Evolutionary conservation across 805 yeast species (phyloP).

Genomic region (Starmerella bacillaris): DNA sequence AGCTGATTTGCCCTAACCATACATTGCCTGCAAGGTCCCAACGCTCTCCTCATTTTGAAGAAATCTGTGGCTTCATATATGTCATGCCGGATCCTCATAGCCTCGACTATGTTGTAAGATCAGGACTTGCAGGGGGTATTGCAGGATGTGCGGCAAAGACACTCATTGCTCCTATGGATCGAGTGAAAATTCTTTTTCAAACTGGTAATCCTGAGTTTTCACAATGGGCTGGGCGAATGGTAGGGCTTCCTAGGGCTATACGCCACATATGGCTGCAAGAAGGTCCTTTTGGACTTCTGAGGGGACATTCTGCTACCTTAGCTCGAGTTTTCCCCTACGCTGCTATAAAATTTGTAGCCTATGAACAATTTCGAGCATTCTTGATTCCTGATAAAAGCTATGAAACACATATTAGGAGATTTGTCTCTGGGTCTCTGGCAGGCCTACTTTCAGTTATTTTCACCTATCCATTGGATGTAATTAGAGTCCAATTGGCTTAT

Average conservation of each 20-base stretch:
- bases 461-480: conserved; percentile 82
- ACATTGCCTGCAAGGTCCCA: too few relatives aligned
- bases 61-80: too few relatives aligned
- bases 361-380: conserved; percentile 71
- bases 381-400: conserved; percentile 55
- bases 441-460: conserved; percentile 73
- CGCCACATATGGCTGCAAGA: conserved; percentile 44
- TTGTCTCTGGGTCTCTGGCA: conserved; percentile 76
- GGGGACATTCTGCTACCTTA: conserved; percentile 90
- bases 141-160: conserved; percentile 97
- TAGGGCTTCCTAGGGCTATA: conserved; percentile 61
- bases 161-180: conserved; percentile 81
- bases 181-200: conserved; percentile 88
- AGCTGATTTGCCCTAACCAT: too few relatives aligned
- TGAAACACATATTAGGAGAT: conserved; percentile 67
- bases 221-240: conserved; percentile 60
- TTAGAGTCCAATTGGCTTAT: conserved; percentile 82
- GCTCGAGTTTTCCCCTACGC: conserved; percentile 90
- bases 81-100: conserved; percentile 40
- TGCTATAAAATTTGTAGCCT: conserved; percentile 87
- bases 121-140: conserved; percentile 85
- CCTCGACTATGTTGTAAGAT: conserved; percentile 56
- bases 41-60: too few relatives aligned
- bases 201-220: conserved; percentile 81
- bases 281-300: conserved; percentile 68